Conservation (phyloP, 352 stramenopile species). For the Lagenidium sp. region DNA sequence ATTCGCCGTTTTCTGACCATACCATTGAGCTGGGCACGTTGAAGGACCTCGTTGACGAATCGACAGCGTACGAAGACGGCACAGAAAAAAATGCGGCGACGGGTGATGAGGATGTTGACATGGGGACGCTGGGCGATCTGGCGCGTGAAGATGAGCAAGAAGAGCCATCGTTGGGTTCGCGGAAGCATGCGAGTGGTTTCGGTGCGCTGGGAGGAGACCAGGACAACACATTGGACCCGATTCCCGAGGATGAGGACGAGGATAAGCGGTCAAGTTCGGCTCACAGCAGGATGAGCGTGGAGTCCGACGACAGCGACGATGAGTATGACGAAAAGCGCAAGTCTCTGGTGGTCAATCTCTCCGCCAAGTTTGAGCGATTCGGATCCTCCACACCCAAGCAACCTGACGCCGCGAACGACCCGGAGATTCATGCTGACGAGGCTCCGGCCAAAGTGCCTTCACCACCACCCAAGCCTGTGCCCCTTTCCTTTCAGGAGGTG, state of each 20-base stretch:
- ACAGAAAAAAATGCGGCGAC: constrained; percentile 17
- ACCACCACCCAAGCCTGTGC: constrained; percentile 2
- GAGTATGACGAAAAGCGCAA: constrained; percentile 38
- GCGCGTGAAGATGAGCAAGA: constrained; percentile 2
- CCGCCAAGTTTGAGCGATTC: constrained; percentile 62
- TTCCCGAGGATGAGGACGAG: constrained; percentile 57
- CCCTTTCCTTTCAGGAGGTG: constrained; percentile 7
- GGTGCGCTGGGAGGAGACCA: not conserved
- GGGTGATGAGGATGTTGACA: constrained; percentile 13
- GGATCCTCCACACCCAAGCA: constrained; percentile 17
- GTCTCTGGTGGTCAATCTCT: constrained; percentile 66
- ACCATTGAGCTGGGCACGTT: constrained; percentile 59
- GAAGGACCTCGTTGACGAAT: constrained; percentile 44
- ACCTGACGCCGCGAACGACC: not conserved
- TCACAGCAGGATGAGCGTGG: constrained; percentile 75
- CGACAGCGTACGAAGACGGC: constrained; percentile 25
- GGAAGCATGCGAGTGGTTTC: too few relatives aligned
- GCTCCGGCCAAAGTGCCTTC: not conserved
- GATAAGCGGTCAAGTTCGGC: constrained; percentile 22
- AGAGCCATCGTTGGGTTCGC: too few relatives aligned
- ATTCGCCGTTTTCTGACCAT: constrained; percentile 24
- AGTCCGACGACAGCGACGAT: constrained; percentile 42
- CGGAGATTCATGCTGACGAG: not conserved
- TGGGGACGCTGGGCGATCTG: constrained; percentile 12
- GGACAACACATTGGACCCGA: constrained; percentile 39